Conservation (phyloP, 2,329 filamentous ascomycete genomes). For the Endothia cerciana region DNA sequence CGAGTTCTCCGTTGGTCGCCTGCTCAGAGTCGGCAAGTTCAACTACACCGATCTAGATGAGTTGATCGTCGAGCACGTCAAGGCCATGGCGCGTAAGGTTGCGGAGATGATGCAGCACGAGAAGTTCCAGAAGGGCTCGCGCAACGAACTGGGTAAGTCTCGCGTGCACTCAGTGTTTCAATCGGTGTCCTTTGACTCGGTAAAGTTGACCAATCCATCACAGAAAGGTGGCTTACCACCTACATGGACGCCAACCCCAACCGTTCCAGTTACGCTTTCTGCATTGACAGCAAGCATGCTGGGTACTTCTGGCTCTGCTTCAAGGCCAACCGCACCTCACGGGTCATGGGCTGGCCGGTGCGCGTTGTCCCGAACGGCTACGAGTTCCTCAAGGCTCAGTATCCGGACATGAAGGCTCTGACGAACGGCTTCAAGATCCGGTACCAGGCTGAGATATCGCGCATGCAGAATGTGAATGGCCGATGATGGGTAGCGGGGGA, state of each 20-base stretch:
- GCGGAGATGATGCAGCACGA: constrained; percentile 95
- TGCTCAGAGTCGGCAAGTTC: constrained; percentile 85
- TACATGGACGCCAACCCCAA: constrained; percentile 96
- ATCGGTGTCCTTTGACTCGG: not conserved
- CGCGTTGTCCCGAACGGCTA: constrained; percentile 93
- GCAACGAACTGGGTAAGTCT: constrained; percentile 79
- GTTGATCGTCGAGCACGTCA: constrained; percentile 94
- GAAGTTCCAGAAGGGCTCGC: constrained; percentile 84
- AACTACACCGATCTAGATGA: constrained; percentile 97
- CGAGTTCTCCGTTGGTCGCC: constrained; percentile 89
- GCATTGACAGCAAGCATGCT: constrained; percentile 86
- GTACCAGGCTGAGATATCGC: constrained; percentile 67
- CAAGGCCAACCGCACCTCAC: constrained; percentile 80
- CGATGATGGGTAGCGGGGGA: constrained; percentile 15
- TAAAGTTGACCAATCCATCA: constrained; percentile 32
- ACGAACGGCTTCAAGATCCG: constrained; percentile 97
- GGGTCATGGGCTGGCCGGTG: constrained; percentile 79
- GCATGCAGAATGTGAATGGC: constrained; percentile 49
- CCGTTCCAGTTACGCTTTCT: constrained; percentile 93
- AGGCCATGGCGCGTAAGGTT: constrained; percentile 97
- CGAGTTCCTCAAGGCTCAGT: constrained; percentile 84
- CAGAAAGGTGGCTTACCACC: constrained; percentile 93
- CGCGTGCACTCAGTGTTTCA: constrained; percentile 4
- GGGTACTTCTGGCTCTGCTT: constrained; percentile 97
- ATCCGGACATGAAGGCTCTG: constrained; percentile 91